Base-by-base conservation (phyloP, 1,139 yeast species). In the Kodamaea suecica region DNA sequence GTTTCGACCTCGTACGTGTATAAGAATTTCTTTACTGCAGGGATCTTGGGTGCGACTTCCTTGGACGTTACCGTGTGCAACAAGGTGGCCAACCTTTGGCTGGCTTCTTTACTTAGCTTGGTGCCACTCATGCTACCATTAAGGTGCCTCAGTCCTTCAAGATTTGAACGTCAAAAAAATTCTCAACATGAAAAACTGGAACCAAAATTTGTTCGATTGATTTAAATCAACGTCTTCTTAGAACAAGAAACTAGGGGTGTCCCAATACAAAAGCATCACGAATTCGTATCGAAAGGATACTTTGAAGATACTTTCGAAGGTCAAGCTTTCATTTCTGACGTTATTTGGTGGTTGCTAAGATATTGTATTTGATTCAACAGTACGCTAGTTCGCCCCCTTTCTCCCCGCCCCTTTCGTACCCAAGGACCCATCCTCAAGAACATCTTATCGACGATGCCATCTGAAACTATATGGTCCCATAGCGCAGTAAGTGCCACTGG, bases 381-480 rank as follows among this genome's bases (percentile, higher is more conserved):
- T 9, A 9, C 9, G 21, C 21, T 9, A 19, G 9, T 19, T 19
- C 9, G 21, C 21, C 21, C 21, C 21, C n/a, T n/a, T n/a, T n/a
- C n/a, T n/a, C n/a, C n/a, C n/a, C n/a, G n/a, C n/a, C n/a, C n/a
- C 9, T 23, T 5, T 23, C 25, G 12, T 5, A 15, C 13, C n/a
- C 23, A 20, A 7, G 23, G 23, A 20, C 9, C 23, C n/a, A n/a
- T n/a, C n/a, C n/a, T n/a, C n/a, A n/a, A n/a, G n/a, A n/a, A n/a
- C n/a, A n/a, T 6, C 5, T 23, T n/a, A 12, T 5, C 26, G 13
- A 10, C 26, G 5, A 41, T 41, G 39, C 53, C 65, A 9, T 34
- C 40, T 5, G 70, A 63, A 48, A 63, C 70, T 19, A 64, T 65
- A 40, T 64, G 70, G 71, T 61, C 69, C 21, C 61, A n/a, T n/a